Conservation (phyloP, 345 rosid genomes). For the Euclidium syriacum region DNA sequence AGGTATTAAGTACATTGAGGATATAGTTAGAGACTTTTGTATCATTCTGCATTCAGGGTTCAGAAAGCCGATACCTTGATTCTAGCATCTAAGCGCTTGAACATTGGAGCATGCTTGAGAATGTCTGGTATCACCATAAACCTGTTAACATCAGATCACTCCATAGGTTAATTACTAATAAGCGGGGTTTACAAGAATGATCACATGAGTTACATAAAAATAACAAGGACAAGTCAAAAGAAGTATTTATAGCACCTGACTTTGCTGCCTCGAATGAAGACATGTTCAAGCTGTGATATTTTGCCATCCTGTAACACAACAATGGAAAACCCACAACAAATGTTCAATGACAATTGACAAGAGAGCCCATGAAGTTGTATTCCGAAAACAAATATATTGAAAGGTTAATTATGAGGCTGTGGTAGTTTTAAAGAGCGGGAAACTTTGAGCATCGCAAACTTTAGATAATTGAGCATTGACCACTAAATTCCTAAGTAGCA, state of each 20-base stretch:
- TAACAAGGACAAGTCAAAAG: background rate
- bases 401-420: background rate
- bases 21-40: background rate
- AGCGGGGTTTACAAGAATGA: background rate
- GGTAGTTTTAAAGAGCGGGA: background rate
- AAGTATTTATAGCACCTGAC: slow-evolving; percentile 57
- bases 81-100: slow-evolving; percentile 96
- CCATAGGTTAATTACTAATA: background rate
- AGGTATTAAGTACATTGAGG: background rate
- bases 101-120: slow-evolving; percentile 98
- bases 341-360: background rate
- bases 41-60: background rate
- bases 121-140: slow-evolving; percentile 99
- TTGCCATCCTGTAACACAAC: slow-evolving; percentile 71
- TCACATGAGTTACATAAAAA: background rate
- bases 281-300: slow-evolving; percentile 96
- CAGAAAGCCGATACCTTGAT: slow-evolving; percentile 57
- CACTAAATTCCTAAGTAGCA: background rate
- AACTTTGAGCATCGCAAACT: background rate
- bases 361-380: background rate
- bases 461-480: background rate
- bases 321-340: background rate
- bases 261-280: slow-evolving; percentile 95
- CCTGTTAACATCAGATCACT: slow-evolving; percentile 40
- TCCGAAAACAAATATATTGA: background rate